phyloP scores from a whole-genome alignment of 2,329 filamentous ascomycete genomes.

The Akanthomyces dipterigenus region DNA sequence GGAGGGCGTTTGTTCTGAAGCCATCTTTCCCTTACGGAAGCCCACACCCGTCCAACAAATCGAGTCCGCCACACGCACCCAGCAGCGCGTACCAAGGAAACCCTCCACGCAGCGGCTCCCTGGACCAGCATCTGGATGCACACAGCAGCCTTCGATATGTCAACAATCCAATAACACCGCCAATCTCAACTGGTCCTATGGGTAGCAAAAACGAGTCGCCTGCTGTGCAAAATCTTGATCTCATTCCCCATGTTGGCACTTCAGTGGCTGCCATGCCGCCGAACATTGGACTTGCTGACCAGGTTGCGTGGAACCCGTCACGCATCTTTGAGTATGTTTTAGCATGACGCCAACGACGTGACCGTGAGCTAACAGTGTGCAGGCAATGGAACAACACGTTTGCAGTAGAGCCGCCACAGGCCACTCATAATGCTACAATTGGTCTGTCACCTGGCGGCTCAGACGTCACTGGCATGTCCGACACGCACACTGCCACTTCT shows the following conservation, averaged over 20 bases:
- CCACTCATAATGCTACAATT: slow-evolving; percentile 39
- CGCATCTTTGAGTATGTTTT: slow-evolving; percentile 74
- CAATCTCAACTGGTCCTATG: slow-evolving; percentile 65
- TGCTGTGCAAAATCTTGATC: slow-evolving; percentile 62
- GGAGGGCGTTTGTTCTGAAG: slow-evolving; percentile 83
- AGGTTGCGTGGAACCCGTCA: slow-evolving; percentile 73
- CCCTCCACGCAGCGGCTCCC: slow-evolving; percentile 38
- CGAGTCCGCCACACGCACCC: slow-evolving; percentile 55
- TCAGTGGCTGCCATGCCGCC: slow-evolving; percentile 46
- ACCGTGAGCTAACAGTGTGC: slow-evolving; percentile 3
- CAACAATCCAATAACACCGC: slow-evolving; percentile 70
- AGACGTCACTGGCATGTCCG: slow-evolving; percentile 48
- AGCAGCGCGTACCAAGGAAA: slow-evolving; percentile 41
- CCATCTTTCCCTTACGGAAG: slow-evolving; percentile 81
- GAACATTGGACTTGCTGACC: slow-evolving; percentile 55
- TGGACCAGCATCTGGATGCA: slow-evolving; percentile 49
- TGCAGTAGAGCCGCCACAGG: slow-evolving; percentile 48
- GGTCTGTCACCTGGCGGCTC: slow-evolving; percentile 46
- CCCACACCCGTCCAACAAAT: slow-evolving; percentile 56
- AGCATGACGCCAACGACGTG: neutral
- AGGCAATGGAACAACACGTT: slow-evolving; percentile 97
- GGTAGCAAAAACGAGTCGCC: slow-evolving; percentile 74
- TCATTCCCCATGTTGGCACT: slow-evolving; percentile 56
- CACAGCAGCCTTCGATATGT: slow-evolving; percentile 53
- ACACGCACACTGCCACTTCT: slow-evolving; percentile 37